A percentile compares a stretch with the other conserved stretches of the same genome.
These are phyloP conservation scores for Aureobasidium lini DNA, from an alignment of 2,329 filamentous ascomycete species.

Conservation along the genomic window DNA sequence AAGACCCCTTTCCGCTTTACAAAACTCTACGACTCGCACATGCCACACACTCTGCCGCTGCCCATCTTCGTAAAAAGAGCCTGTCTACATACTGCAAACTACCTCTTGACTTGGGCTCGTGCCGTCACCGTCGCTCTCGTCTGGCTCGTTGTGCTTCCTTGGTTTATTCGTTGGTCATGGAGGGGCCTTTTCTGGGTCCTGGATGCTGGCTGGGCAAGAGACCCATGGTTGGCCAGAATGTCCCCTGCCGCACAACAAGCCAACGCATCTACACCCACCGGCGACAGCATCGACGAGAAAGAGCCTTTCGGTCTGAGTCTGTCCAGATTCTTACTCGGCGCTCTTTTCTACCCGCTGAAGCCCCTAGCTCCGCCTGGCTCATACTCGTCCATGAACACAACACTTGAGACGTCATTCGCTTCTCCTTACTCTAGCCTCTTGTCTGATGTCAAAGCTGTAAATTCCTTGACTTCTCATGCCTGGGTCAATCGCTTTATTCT, in stretches of 20 bases:
- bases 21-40: conserved; percentile 89
- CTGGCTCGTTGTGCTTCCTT: conserved; percentile 84
- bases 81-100: conserved; percentile 61
- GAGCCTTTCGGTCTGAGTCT: conserved; percentile 10
- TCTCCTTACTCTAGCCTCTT: conserved; percentile 25
- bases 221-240: conserved; percentile 26
- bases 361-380: neutral
- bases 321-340: neutral
- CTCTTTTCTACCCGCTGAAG: conserved; percentile 5
- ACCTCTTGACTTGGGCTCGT: conserved; percentile 69
- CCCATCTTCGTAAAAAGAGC: conserved; percentile 76
- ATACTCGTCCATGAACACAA: neutral
- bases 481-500: conserved; percentile 72
- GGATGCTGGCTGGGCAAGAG: conserved; percentile 60
- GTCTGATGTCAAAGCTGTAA: conserved; percentile 52
- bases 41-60: conserved; percentile 77
- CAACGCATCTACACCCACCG: neutral
- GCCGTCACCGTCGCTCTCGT: conserved; percentile 72
- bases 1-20: conserved; percentile 98
- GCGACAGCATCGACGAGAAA: neutral
- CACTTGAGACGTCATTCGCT: neutral
- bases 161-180: conserved; percentile 87
- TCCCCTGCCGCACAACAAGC: neutral
- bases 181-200: conserved; percentile 90
- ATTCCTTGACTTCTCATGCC: conserved; percentile 56